Base-by-base conservation (phyloP, 305 asterid species). In the Fraxinus greggii region DNA sequence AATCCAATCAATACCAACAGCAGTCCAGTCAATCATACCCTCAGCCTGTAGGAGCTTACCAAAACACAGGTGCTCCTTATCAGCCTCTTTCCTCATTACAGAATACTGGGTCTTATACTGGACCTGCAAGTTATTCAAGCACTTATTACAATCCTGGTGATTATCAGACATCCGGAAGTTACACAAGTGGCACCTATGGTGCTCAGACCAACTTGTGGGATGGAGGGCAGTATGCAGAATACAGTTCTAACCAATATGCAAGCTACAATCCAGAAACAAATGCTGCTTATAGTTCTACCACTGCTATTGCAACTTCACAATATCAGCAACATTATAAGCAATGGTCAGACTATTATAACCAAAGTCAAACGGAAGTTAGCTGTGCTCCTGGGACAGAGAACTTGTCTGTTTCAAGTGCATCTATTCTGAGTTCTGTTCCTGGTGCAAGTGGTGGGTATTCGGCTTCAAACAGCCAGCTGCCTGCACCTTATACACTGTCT, bases 31-130 rank as follows among this genome's bases (percentile, higher is more conserved):
- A 89, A 86, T 81, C 98, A 61, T 92, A 92, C 83, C 84, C 94
- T 78, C 96, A 90, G 78, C 96, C 92, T 36, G 84, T 89, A 67
- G 97, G 93, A 90, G 96, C 98, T 83, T 97, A 92, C 89, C 98
- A 92, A 92, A 93, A 93, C 92, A 89, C 98, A 95, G 98, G 98
- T 97, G 98, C 97, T 94, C 97, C 98, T 89, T 89, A 97, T 92
- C 98, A 97, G 98, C 96, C 99, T 92, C 88, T 93, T 95, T 93
- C 99, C 90, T 97, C 99, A 97, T 95, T 93, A 93, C 98, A 92
- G 94, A 97, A 95, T 93, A 86, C 99, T 85, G 99, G 98, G 91
- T 92, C 98, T 92, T 90, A 92, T 97, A 91, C 96, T 92, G 99
- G 93, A 88, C 90, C 98, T 89, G 89, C 99, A 92, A 97, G 96